Evolutionary conservation across 306 rosid species (phyloP).

Genomic region (Delonix regia): DNA sequence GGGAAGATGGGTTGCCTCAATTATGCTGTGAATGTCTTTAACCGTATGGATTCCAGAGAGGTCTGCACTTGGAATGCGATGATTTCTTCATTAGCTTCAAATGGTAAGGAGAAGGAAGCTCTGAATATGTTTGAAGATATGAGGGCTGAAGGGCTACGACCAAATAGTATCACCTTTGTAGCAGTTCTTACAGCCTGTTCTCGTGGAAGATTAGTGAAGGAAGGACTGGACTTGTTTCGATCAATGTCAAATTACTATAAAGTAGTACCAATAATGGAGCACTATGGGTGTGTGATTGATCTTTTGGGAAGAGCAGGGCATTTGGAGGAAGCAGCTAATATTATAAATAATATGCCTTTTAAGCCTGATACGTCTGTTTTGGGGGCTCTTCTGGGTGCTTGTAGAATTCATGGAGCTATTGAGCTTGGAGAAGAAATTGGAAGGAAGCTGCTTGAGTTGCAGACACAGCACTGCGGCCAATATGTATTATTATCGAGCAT

Average conservation of each 20-base stretch:
- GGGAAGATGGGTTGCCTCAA: conserved; percentile 70
- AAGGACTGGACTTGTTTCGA: conserved; percentile 61
- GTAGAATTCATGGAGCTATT: conserved; percentile 76
- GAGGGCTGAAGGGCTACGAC: conserved; percentile 52
- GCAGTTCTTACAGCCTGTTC: conserved; percentile 80
- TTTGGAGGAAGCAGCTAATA: conserved; percentile 62
- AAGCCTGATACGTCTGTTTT: conserved; percentile 68
- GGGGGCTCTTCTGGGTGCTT: conserved; percentile 75
- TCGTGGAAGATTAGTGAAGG: conserved; percentile 55
- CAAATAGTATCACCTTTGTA: conserved; percentile 65
- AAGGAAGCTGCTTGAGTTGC: conserved; percentile 52
- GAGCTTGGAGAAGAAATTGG: conserved; percentile 72
- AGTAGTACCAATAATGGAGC: conserved; percentile 62
- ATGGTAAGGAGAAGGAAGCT: conserved; percentile 71
- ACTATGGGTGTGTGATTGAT: conserved; percentile 74
- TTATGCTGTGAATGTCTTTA: conserved; percentile 49
- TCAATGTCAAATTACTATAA: conserved; percentile 53
- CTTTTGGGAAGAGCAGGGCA: conserved; percentile 83
- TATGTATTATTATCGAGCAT: conserved; percentile 70
- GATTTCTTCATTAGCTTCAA: conserved; percentile 70
- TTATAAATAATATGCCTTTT: conserved; percentile 66
- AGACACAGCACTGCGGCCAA: conserved; percentile 51
- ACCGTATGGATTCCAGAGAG: conserved; percentile 45
- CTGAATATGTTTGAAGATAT: conserved; percentile 60
- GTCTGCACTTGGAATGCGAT: conserved; percentile 86